phyloP scores from a whole-genome alignment of 352 stramenopile species.

The Phytophthora hybrid region DNA sequence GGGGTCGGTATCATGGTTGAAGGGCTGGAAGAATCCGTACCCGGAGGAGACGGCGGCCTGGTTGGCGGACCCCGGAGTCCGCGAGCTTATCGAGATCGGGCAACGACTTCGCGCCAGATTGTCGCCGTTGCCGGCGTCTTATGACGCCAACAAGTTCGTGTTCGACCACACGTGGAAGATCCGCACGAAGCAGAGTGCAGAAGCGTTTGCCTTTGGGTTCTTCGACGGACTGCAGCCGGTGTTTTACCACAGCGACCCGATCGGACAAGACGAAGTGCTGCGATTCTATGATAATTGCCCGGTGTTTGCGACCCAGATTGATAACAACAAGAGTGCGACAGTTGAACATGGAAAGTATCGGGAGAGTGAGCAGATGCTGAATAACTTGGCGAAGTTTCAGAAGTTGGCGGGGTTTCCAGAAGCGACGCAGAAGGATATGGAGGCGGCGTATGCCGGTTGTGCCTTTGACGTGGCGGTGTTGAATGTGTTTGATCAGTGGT shows the following conservation, averaged over 20 bases:
- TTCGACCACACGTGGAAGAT: constrained; percentile 88
- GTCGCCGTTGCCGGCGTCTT: constrained; percentile 33
- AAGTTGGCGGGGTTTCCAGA: constrained; percentile 24
- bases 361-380: constrained; percentile 56
- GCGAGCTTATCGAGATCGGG: constrained; percentile 71
- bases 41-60: constrained; percentile 47
- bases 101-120: constrained; percentile 61
- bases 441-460: constrained; percentile 81
- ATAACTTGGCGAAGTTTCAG: constrained; percentile 63
- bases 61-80: constrained; percentile 64
- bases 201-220: constrained; percentile 80
- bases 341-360: constrained; percentile 67
- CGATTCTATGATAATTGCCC: constrained; percentile 89
- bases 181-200: constrained; percentile 80
- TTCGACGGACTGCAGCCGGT: constrained; percentile 72
- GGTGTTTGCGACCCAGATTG: constrained; percentile 62
- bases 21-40: constrained; percentile 66
- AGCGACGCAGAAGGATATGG: constrained; percentile 65
- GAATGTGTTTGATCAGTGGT: constrained; percentile 65
- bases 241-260: constrained; percentile 55
- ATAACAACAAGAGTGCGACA: constrained; percentile 69
- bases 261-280: constrained; percentile 68
- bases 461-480: constrained; percentile 81
- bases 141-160: constrained; percentile 47
- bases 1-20: constrained; percentile 38